Evolutionary conservation across 495 filamentous ascomycete genomes (phyloP).

Genomic region (Aspergillus carlsbadensis): DNA sequence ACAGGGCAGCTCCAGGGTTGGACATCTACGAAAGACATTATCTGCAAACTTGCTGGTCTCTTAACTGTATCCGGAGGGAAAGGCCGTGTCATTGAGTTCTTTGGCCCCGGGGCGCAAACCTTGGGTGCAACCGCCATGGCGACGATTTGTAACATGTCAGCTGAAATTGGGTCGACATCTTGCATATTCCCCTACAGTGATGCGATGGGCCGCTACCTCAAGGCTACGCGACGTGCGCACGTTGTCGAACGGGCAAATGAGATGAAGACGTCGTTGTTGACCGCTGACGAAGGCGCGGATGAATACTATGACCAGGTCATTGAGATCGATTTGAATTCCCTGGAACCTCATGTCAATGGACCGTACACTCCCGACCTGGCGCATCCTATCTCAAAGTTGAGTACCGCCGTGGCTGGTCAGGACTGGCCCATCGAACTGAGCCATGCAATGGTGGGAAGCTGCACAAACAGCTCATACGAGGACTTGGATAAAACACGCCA

Average conservation of each 20-base stretch:
- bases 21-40: constrained; percentile 87
- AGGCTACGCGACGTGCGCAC: constrained; percentile 72
- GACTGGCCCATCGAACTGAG: constrained; percentile 90
- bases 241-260: constrained; percentile 73
- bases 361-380: constrained; percentile 93
- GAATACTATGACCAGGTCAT: constrained; percentile 86
- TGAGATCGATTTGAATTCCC: constrained; percentile 78
- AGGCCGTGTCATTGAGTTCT: constrained; percentile 84
- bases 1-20: constrained; percentile 79
- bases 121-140: constrained; percentile 56
- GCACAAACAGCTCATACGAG: constrained; percentile 93
- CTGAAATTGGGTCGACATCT: constrained; percentile 86
- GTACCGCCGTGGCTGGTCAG: constrained; percentile 73
- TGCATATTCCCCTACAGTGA: constrained; percentile 90
- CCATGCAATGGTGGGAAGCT: constrained; percentile 79
- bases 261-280: constrained; percentile 62
- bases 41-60: constrained; percentile 86
- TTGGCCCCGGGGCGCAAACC: constrained; percentile 68
- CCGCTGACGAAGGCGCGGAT: constrained; percentile 70
- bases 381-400: constrained; percentile 87
- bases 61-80: constrained; percentile 90
- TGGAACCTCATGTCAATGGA: constrained; percentile 92
- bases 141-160: constrained; percentile 67
- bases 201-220: constrained; percentile 81
- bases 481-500: constrained; percentile 84